Conservation (phyloP, 352 stramenopile species). For the Phytopythium oedochilum region DNA sequence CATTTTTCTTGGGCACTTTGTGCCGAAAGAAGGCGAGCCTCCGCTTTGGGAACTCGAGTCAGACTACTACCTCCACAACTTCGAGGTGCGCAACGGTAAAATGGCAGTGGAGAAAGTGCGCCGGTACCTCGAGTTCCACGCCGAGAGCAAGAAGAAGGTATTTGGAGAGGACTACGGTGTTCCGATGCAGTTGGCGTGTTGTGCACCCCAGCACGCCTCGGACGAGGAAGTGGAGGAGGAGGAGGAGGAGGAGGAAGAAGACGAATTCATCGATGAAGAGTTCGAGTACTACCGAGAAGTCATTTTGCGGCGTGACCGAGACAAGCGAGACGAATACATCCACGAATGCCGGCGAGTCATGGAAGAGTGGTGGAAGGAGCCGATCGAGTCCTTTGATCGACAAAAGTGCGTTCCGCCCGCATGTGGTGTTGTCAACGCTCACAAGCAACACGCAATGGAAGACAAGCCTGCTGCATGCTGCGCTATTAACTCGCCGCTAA, state of each 20-base stretch:
- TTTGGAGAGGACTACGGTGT: constrained; percentile 25
- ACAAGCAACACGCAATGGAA: background rate
- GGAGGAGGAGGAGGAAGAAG: constrained; percentile 21
- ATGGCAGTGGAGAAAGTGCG: constrained; percentile 58
- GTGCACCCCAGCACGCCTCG: constrained; percentile 23
- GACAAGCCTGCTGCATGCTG: background rate
- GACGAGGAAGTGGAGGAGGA: constrained; percentile 28
- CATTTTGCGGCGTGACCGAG: constrained; percentile 24
- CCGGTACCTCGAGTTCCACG: constrained; percentile 53
- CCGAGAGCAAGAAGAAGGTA: constrained; percentile 53
- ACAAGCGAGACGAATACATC: constrained; percentile 70
- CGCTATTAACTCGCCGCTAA: background rate
- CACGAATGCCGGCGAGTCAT: constrained; percentile 70
- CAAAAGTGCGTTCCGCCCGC: constrained; percentile 19
- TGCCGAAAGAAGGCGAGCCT: constrained; percentile 56
- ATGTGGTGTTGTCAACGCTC: background rate
- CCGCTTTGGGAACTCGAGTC: constrained; percentile 84
- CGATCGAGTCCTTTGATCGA: constrained; percentile 69
- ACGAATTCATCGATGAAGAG: constrained; percentile 24
- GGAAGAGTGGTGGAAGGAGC: constrained; percentile 86
- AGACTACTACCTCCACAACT: constrained; percentile 91
- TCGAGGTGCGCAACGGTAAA: constrained; percentile 72
- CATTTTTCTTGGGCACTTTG: constrained; percentile 96
- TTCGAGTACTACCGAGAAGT: constrained; percentile 18
- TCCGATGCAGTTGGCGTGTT: constrained; percentile 27